These are phyloP conservation scores for Emmonsiellopsis sp. DNA, from an alignment of 2,329 filamentous ascomycete genomes.

Conservation along the genomic window DNA sequence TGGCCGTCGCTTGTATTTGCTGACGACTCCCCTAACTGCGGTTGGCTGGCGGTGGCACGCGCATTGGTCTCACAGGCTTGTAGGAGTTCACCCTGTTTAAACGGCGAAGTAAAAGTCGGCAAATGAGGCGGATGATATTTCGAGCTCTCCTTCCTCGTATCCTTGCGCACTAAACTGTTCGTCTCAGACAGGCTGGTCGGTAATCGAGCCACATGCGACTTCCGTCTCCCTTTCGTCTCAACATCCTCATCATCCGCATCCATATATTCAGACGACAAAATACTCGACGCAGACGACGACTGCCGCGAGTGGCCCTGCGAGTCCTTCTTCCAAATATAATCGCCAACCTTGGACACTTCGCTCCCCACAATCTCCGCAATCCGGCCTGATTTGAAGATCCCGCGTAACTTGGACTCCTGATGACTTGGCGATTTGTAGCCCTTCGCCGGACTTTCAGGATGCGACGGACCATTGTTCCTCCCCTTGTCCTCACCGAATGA, in stretches of 20 bases:
- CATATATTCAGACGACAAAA: slow-evolving; percentile 37
- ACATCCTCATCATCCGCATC: slow-evolving; percentile 38
- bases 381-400: slow-evolving; percentile 68
- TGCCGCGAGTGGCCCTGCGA: slow-evolving; percentile 30
- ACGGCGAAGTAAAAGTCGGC: slow-evolving; percentile 44
- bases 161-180: slow-evolving; percentile 22
- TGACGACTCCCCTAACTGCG: neutral
- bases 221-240: slow-evolving; percentile 22
- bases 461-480: neutral
- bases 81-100: slow-evolving; percentile 26
- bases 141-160: slow-evolving; percentile 25
- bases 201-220: slow-evolving; percentile 21
- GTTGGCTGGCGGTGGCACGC: neutral
- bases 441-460: slow-evolving; percentile 11
- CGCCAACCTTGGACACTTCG: slow-evolving; percentile 54
- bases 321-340: slow-evolving; percentile 53
- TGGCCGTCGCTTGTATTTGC: neutral
- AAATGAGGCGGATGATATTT: slow-evolving; percentile 38
- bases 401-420: slow-evolving; percentile 53
- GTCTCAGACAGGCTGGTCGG: slow-evolving; percentile 27
- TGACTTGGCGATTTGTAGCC: slow-evolving; percentile 21
- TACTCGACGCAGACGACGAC: slow-evolving; percentile 36
- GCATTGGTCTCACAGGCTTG: too few species aligned
- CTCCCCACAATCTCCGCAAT: slow-evolving; percentile 65
- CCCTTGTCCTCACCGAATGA: neutral